Evolutionary conservation across 192 early-diverging fungal species (phyloP).

Genomic region (Coemansia sp.): DNA sequence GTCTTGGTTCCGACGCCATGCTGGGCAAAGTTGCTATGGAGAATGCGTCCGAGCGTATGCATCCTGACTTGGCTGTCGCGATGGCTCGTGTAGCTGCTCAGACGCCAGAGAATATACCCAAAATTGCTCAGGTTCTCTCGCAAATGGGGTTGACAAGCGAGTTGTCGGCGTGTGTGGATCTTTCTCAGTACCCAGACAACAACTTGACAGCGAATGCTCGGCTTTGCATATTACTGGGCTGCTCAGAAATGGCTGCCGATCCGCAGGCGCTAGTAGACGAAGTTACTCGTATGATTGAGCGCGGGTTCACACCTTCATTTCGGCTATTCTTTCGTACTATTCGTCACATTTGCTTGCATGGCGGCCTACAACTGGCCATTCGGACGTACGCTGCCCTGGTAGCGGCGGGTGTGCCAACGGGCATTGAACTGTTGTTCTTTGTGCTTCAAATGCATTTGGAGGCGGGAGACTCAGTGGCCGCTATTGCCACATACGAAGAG

Average conservation of each 20-base stretch:
- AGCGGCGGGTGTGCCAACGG: conserved; percentile 21
- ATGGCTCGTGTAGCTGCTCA: conserved; percentile 16
- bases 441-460: conserved; percentile 15
- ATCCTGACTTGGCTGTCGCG: neutral
- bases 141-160: conserved; percentile 5
- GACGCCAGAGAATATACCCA: neutral
- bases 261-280: conserved; percentile 10
- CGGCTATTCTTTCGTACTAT: conserved; percentile 10
- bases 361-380: conserved; percentile 21
- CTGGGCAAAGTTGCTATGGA: conserved; percentile 22
- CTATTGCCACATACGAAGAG: conserved; percentile 22
- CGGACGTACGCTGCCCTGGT: conserved; percentile 17
- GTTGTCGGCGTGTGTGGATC: conserved; percentile 7
- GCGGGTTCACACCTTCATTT: conserved; percentile 35
- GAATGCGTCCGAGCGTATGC: conserved; percentile 25
- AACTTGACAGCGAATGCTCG: conserved; percentile 34
- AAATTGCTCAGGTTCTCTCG: conserved; percentile 22
- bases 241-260: neutral
- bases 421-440: conserved; percentile 14
- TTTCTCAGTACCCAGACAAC: conserved; percentile 25
- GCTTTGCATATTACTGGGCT: conserved; percentile 20
- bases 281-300: conserved; percentile 13
- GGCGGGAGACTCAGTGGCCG: neutral
- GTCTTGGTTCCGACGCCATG: conserved; percentile 4
- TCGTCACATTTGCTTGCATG: conserved; percentile 16